Base-by-base conservation (phyloP, 2,329 filamentous ascomycete species). In the Monosporascus sp. region DNA sequence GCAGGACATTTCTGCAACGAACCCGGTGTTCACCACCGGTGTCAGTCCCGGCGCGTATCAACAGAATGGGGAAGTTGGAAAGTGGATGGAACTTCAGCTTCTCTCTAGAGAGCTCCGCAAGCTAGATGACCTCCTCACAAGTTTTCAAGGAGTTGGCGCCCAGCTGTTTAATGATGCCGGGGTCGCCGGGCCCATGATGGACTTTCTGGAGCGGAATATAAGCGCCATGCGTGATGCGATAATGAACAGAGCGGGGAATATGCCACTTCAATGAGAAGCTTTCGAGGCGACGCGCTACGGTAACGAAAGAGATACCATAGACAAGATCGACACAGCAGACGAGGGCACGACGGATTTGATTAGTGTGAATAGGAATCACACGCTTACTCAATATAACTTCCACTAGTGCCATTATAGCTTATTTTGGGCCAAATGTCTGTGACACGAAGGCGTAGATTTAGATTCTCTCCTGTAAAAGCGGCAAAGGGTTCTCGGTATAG, bases 71-170 rank as follows among this genome's bases (percentile, higher is more conserved):
- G 74, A 78, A 51, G 73, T 78, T 54, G 71, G 73, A 11, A 65
- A 72, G 44, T 75, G 75, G 73, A 57, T 78, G 8, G 74, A 78
- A 63, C 71, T 76, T 24, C 74, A 78, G 60, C 74, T 78, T 9
- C 62, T 79, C 22, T 65, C 71, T n/a, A 63, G 73, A n/a, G 77
- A 79, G 60, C 65, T 80, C 26, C 66, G 69, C 38, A 77, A 75
- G 62, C 68, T 80, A 37, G 71, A 78, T 52, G 72, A 75, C 43
- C 69, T 78, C 9, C 76, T 78, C 54, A 60, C 67, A 3, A 71
- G 70, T 35, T 78, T 78, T 60, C 67, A 71, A 24, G 74, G 75
- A 49, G 68, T 74, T 6, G 74, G 70, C 58, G 63, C 66, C 24
- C 68, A 74, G 17, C 57, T 72, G 9, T 70, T 70, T 28, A 71